phyloP scores from a whole-genome alignment of 305 asterid genomes.

The Solanum hybrid region DNA sequence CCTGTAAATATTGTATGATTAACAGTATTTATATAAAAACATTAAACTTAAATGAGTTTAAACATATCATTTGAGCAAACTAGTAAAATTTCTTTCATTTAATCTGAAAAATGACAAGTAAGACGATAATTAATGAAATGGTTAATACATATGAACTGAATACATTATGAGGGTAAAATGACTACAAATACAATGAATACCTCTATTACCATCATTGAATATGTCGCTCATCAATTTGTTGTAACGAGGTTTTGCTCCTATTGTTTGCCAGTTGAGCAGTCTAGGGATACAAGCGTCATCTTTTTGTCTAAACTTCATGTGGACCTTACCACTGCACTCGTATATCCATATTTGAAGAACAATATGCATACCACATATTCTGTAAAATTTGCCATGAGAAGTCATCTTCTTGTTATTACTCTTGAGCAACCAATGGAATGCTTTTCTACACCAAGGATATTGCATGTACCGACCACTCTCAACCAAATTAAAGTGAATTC shows the following conservation, averaged over 20 bases:
- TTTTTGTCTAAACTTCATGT: too few species aligned
- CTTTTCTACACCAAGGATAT: neutral
- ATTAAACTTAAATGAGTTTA: too few species aligned
- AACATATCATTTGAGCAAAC: too few species aligned
- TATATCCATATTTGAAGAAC: too few species aligned
- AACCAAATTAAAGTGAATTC: neutral
- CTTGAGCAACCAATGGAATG: neutral
- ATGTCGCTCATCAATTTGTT: neutral
- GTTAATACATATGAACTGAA: neutral
- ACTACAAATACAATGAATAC: neutral
- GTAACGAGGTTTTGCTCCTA: neutral
- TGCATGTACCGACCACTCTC: neutral
- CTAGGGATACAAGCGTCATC: too few species aligned
- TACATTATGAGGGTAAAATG: too few species aligned
- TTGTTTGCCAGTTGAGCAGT: neutral
- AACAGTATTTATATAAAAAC: too few species aligned
- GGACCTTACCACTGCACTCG: neutral
- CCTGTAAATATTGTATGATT: neutral
- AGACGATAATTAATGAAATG: too few species aligned
- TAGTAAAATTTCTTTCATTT: too few species aligned
- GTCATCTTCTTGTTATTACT: neutral
- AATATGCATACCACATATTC: neutral
- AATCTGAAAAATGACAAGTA: too few species aligned
- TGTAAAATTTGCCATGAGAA: neutral
- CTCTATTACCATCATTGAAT: neutral